phyloP scores from a whole-genome alignment of 1,284 basidiomycete genomes.

The Tylopilus sp. region DNA sequence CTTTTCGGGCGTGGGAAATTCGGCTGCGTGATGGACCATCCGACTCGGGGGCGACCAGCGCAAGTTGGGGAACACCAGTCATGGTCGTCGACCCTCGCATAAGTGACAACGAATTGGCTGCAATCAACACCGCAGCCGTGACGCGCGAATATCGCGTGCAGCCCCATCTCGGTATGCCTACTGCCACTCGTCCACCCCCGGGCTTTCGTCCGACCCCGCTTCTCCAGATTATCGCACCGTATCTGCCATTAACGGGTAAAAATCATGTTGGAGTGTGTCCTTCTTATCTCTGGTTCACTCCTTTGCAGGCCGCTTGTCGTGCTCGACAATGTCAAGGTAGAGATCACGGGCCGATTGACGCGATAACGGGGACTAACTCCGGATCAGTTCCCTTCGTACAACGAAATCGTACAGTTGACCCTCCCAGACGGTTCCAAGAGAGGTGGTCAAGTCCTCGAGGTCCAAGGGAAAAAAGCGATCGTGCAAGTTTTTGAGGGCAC shows the following conservation, averaged over 20 bases:
- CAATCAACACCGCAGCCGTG: constrained; percentile 84
- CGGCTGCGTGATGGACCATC: constrained; percentile 9
- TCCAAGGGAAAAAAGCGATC: constrained; percentile 98
- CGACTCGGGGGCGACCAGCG: constrained; percentile 10
- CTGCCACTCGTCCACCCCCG: not conserved
- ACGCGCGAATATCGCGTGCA: constrained; percentile 81
- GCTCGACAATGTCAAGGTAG: constrained; percentile 96
- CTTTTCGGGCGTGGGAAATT: constrained; percentile 25
- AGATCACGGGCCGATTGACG: constrained; percentile 20
- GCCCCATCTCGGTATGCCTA: constrained; percentile 80
- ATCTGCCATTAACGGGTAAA: constrained; percentile 93
- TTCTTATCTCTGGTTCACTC: constrained; percentile 7
- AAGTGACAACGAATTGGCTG: constrained; percentile 72
- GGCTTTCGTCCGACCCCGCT: constrained; percentile 13
- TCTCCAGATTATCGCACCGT: constrained; percentile 89
- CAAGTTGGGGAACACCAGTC: constrained; percentile 15
- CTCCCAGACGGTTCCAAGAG: constrained; percentile 94
- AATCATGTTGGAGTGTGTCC: constrained; percentile 4
- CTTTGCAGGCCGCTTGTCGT: constrained; percentile 82
- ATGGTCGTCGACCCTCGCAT: constrained; percentile 60
- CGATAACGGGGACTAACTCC: constrained; percentile 14
- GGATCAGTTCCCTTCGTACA: constrained; percentile 93
- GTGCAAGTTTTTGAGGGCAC: constrained; percentile 99
- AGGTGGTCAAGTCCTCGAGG: constrained; percentile 97
- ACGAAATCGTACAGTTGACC: constrained; percentile 97